Evolutionary conservation across 2,329 filamentous ascomycete species (phyloP).

Genomic region (Coccinonectria pachysandricola): DNA sequence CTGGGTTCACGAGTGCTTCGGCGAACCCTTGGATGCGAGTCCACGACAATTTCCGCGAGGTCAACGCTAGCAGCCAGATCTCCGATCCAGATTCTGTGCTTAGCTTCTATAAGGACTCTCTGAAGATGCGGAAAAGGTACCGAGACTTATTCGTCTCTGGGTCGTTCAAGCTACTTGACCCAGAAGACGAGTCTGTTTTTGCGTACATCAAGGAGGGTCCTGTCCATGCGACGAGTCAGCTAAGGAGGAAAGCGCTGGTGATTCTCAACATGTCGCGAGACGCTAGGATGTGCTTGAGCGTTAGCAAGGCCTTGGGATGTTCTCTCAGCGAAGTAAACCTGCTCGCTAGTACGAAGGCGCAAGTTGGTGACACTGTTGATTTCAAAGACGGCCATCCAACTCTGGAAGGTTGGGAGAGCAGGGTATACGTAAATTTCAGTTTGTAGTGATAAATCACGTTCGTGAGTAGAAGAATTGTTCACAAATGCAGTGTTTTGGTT

Average conservation of each 20-base stretch:
- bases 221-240: slow-evolving; percentile 5
- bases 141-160: slow-evolving; percentile 53
- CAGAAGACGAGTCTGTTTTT: slow-evolving; percentile 44
- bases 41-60: slow-evolving; percentile 43
- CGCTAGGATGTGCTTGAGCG: slow-evolving; percentile 17
- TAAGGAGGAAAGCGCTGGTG: slow-evolving; percentile 26
- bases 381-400: slow-evolving; percentile 2
- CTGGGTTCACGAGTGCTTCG: slow-evolving; percentile 44
- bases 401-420: slow-evolving; percentile 11
- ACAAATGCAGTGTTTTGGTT: no score
- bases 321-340: slow-evolving; percentile 7
- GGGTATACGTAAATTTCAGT: slow-evolving; percentile 12
- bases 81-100: slow-evolving; percentile 39
- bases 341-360: slow-evolving; percentile 16
- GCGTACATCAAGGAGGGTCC: slow-evolving; percentile 37
- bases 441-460: no score
- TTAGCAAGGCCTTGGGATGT: slow-evolving; percentile 15
- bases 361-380: accelerated
- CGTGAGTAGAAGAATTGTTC: no score
- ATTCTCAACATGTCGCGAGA: slow-evolving; percentile 36
- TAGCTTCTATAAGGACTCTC: slow-evolving; percentile 46
- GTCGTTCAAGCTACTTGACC: slow-evolving; percentile 42
- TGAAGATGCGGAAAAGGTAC: slow-evolving; percentile 43
- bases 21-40: slow-evolving; percentile 57
- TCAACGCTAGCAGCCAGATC: slow-evolving; percentile 45